Evolutionary conservation across 108 stramenopile species (phyloP).

Genomic region (Schizochytrium sp.): DNA sequence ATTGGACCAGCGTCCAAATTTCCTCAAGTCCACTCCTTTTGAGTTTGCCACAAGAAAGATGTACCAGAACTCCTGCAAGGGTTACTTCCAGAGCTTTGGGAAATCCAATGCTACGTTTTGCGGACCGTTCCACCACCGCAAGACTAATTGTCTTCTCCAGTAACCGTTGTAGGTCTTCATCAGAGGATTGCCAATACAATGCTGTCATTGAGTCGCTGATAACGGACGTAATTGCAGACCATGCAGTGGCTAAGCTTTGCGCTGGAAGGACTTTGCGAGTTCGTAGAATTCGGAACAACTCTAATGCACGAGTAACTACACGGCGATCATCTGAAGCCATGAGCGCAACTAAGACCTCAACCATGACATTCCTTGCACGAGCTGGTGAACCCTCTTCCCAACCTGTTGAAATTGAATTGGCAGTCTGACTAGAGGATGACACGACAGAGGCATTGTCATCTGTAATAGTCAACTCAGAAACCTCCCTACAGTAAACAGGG

Average conservation of each 20-base stretch:
- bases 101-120: not conserved
- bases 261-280: not conserved
- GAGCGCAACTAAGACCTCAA: constrained; percentile 4
- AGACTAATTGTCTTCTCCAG: not conserved
- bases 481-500: not conserved
- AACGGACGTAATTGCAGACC: not conserved
- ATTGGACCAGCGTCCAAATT: not conserved
- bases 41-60: not conserved
- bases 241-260: not conserved
- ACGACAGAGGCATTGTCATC: too few relatives aligned
- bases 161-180: not conserved
- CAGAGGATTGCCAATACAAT: not conserved
- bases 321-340: not conserved
- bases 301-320: not conserved
- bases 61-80: not conserved
- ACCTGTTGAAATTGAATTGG: not conserved
- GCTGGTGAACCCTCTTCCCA: constrained; percentile 8
- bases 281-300: not conserved
- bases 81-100: not conserved
- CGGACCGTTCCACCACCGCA: not conserved
- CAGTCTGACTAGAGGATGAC: not conserved
- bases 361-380: not conserved
- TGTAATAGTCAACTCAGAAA: too few relatives aligned
- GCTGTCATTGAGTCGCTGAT: not conserved
- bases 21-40: not conserved